A percentile compares a stretch with the other conserved stretches of the same genome.
phyloP scores from a whole-genome alignment of 768 basidiomycete species.

The Vishniacozyma victoriae region DNA sequence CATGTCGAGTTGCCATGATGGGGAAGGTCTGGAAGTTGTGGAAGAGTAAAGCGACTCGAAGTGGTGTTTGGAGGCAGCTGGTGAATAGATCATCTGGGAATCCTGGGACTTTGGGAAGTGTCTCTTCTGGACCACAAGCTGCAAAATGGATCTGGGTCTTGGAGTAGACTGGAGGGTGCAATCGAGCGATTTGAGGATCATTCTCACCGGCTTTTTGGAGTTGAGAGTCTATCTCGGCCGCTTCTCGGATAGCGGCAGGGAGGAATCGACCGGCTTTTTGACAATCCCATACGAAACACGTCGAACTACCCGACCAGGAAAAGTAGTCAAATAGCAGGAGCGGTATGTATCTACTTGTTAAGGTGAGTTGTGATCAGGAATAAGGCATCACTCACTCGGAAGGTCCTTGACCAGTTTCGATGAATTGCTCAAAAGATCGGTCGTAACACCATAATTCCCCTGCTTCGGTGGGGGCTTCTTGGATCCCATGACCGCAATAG shows the following conservation, averaged over 20 bases:
- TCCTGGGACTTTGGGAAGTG: conserved; percentile 23
- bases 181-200: conserved; percentile 21
- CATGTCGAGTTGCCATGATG: conserved; percentile 15
- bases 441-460: conserved; percentile 44
- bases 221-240: conserved; percentile 38
- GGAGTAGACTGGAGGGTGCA: conserved; percentile 33
- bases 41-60: conserved; percentile 25
- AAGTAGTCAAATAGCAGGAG: conserved; percentile 38
- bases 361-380: neutral
- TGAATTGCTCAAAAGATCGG: conserved; percentile 32
- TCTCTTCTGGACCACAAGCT: conserved; percentile 29
- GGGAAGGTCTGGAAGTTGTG: conserved; percentile 37
- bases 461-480: conserved; percentile 41
- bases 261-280: conserved; percentile 36
- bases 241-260: conserved; percentile 26
- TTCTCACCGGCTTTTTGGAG: conserved; percentile 21
- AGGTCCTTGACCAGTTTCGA: conserved; percentile 23
- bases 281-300: conserved; percentile 41
- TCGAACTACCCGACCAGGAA: conserved; percentile 36
- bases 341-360: conserved; percentile 38
- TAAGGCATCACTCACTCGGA: conserved; percentile 26
- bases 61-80: conserved; percentile 27
- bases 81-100: conserved; percentile 41
- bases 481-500: conserved; percentile 39
- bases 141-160: conserved; percentile 38